phyloP scores from a whole-genome alignment of 139 green algal species.

The Tetradesmus obliquus region DNA sequence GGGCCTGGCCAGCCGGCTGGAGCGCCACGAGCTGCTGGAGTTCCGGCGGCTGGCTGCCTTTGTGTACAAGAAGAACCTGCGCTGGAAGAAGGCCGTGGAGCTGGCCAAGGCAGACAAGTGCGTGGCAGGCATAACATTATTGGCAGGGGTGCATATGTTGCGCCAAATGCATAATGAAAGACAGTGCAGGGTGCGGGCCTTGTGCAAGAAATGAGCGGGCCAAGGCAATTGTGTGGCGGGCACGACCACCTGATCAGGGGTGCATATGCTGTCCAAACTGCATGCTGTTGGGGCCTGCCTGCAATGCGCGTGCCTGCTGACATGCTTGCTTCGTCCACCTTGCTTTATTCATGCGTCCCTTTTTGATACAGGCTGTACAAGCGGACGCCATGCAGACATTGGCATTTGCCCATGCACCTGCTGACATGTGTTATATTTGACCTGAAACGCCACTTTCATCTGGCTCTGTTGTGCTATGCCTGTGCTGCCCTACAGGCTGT shows the following conservation, averaged over 20 bases:
- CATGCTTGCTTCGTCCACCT: not conserved
- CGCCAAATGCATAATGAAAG: too few species aligned
- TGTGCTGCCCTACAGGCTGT: constrained; percentile 19
- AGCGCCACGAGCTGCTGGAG: constrained; percentile 98
- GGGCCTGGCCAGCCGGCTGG: constrained; percentile 67
- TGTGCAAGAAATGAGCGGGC: too few species aligned
- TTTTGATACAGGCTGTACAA: constrained; percentile 49
- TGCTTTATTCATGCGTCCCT: not conserved
- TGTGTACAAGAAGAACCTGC: constrained; percentile 94
- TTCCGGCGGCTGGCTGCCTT: constrained; percentile 92
- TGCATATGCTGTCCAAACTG: too few species aligned
- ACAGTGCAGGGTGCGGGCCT: too few species aligned
- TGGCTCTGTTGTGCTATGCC: not conserved
- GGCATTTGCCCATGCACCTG: too few species aligned
- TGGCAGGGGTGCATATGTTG: not conserved
- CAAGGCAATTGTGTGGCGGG: too few species aligned
- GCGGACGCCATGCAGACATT: constrained; percentile 96
- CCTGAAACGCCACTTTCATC: too few species aligned
- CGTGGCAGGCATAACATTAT: not conserved
- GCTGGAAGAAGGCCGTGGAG: constrained; percentile 91
- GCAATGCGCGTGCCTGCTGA: not conserved
- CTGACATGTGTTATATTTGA: too few species aligned
- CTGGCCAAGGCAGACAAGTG: constrained; percentile 87
- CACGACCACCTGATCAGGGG: too few species aligned
- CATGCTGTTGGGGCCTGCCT: too few species aligned